Percentiles rank a stretch among this genome's conserved stretches.
Evolutionary conservation across 352 stramenopile genomes (phyloP).

Genomic region (Globisporangium viniferum): DNA sequence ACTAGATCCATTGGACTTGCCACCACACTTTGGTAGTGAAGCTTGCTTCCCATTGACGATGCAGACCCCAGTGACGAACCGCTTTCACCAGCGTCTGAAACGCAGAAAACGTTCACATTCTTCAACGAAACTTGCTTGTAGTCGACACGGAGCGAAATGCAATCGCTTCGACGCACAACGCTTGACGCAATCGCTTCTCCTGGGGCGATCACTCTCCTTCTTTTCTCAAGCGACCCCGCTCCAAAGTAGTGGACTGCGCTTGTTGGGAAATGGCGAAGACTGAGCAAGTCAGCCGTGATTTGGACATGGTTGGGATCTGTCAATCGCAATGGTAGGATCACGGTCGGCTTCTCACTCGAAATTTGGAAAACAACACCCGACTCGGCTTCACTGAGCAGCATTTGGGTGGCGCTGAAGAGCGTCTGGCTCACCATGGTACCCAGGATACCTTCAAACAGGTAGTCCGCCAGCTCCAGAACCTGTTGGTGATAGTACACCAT

Average conservation of each 20-base stretch:
- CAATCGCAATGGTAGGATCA: slow-evolving; percentile 65
- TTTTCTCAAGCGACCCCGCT: slow-evolving; percentile 19
- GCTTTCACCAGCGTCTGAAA: neutral
- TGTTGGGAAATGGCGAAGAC: slow-evolving; percentile 61
- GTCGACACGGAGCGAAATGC: slow-evolving; percentile 26
- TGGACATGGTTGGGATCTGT: slow-evolving; percentile 52
- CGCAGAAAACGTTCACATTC: slow-evolving; percentile 53
- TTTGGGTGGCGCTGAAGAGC: slow-evolving; percentile 62
- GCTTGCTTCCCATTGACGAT: neutral
- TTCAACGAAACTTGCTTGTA: slow-evolving; percentile 43
- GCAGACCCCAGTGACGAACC: slow-evolving; percentile 16
- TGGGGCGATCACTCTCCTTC: slow-evolving; percentile 28
- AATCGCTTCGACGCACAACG: slow-evolving; percentile 38
- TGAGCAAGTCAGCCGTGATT: slow-evolving; percentile 49
- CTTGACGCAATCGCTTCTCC: slow-evolving; percentile 23
- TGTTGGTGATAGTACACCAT: slow-evolving; percentile 88
- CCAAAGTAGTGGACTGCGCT: slow-evolving; percentile 51
- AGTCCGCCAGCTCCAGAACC: slow-evolving; percentile 77
- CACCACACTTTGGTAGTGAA: slow-evolving; percentile 22
- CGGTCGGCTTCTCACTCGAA: slow-evolving; percentile 48
- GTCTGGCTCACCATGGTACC: slow-evolving; percentile 71
- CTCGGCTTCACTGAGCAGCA: slow-evolving; percentile 65
- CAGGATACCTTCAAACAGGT: slow-evolving; percentile 78
- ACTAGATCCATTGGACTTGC: slow-evolving; percentile 40
- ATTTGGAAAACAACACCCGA: slow-evolving; percentile 52